Percentiles rank a stretch among this genome's conserved stretches.
Evolutionary conservation across 805 yeast genomes (phyloP).

Genomic region (Priceomyces medius): DNA sequence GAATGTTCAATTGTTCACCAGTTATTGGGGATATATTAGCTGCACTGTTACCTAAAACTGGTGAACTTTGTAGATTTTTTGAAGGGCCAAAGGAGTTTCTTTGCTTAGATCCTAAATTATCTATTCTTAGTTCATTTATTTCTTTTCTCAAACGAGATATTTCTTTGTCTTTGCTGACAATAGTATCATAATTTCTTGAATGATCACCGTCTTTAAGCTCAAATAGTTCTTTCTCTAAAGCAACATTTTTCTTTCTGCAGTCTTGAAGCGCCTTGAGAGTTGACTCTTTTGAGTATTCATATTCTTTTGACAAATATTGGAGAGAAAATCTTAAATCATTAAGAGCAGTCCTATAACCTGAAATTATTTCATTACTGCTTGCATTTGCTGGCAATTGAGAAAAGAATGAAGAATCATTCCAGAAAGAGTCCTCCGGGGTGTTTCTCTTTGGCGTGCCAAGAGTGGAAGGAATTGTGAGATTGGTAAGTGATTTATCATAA

Average conservation of each 20-base stretch:
- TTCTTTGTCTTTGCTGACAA: conserved; percentile 35
- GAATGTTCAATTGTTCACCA: conserved; percentile 8
- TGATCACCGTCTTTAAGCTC: conserved; percentile 4
- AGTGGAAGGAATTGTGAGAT: conserved; percentile 11
- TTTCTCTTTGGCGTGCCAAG: conserved; percentile 12
- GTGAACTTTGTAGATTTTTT: not conserved
- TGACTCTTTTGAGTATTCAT: conserved; percentile 61
- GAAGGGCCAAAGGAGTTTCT: conserved; percentile 4
- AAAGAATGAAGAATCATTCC: conserved; percentile 27
- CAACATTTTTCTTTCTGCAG: conserved; percentile 48
- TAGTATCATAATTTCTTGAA: conserved; percentile 8
- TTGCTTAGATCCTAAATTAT: conserved; percentile 48
- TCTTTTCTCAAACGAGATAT: conserved; percentile 44
- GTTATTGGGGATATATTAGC: conserved; percentile 11
- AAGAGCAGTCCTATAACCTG: conserved; percentile 56
- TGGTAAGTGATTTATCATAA: conserved; percentile 9
- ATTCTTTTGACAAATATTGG: conserved; percentile 64
- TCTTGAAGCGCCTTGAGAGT: conserved; percentile 53
- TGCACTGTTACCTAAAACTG: not conserved
- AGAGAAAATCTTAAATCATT: conserved; percentile 72
- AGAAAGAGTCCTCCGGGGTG: conserved; percentile 19
- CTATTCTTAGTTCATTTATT: conserved; percentile 44
- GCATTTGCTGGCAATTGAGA: conserved; percentile 24
- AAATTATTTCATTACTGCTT: conserved; percentile 19
- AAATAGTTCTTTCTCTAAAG: conserved; percentile 50